phyloP scores from a whole-genome alignment of 2,329 filamentous ascomycete genomes.

The Botrytis squamosa region DNA sequence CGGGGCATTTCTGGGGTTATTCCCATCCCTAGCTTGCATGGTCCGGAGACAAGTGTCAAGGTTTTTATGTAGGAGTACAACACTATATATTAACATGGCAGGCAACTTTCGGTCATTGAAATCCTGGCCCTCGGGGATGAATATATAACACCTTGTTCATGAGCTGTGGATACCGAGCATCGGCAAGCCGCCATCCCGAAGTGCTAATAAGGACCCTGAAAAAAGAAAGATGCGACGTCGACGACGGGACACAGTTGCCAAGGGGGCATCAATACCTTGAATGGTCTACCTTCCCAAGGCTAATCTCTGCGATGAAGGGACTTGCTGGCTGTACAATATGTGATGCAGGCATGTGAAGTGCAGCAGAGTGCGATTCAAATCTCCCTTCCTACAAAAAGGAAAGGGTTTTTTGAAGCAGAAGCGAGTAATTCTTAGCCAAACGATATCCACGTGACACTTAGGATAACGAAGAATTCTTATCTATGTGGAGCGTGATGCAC shows the following conservation, averaged over 20 bases:
- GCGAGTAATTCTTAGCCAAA: neutral
- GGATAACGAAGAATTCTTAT: neutral
- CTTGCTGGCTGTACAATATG: neutral
- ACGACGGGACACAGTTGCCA: neutral
- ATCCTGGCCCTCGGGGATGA: neutral
- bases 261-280: neutral
- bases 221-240: neutral
- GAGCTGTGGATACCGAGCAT: neutral
- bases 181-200: conserved; percentile 3
- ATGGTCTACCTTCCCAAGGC: neutral
- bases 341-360: neutral
- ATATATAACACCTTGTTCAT: neutral
- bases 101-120: neutral
- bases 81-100: neutral
- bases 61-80: neutral
- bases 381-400: neutral
- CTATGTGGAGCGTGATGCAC: neutral
- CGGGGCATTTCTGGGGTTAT: neutral
- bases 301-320: neutral
- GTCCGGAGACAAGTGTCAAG: neutral
- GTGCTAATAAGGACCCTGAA: neutral
- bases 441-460: neutral
- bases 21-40: neutral
- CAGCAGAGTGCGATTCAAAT: neutral
- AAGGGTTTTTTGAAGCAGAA: neutral